Evolutionary conservation across 2,329 filamentous ascomycete species (phyloP).

Genomic region (Fusarium penzigii): DNA sequence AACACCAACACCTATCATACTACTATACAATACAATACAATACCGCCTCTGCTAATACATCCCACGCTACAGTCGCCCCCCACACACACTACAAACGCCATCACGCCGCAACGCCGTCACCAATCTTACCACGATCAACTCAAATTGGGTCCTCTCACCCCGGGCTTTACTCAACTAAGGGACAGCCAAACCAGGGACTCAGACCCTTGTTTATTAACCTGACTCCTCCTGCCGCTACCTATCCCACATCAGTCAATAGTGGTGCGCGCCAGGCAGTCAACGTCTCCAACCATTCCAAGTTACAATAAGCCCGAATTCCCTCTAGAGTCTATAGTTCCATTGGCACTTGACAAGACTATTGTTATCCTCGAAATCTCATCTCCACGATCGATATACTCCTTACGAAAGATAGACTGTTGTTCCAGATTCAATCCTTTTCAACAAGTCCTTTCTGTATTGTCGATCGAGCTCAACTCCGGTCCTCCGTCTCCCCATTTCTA

Average conservation of each 20-base stretch:
- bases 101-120: neutral
- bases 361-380: neutral
- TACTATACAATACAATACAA: no score
- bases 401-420: neutral
- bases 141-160: neutral
- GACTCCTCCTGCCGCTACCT: neutral
- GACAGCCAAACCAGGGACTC: neutral
- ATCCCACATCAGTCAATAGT: neutral
- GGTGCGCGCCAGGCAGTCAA: neutral
- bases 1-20: no score
- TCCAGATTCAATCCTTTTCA: neutral
- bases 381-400: neutral
- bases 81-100: no score
- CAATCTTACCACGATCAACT: neutral
- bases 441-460: neutral
- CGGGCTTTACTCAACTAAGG: no score
- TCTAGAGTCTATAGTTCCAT: neutral
- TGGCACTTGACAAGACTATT: neutral
- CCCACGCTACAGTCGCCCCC: no score
- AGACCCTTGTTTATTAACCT: neutral
- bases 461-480: neutral
- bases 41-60: no score
- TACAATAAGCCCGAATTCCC: neutral
- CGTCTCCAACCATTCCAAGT: neutral
- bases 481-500: constrained; percentile 3